Evolutionary conservation across 495 filamentous ascomycete species (phyloP).

Genomic region (Penicillium bovifimosum): DNA sequence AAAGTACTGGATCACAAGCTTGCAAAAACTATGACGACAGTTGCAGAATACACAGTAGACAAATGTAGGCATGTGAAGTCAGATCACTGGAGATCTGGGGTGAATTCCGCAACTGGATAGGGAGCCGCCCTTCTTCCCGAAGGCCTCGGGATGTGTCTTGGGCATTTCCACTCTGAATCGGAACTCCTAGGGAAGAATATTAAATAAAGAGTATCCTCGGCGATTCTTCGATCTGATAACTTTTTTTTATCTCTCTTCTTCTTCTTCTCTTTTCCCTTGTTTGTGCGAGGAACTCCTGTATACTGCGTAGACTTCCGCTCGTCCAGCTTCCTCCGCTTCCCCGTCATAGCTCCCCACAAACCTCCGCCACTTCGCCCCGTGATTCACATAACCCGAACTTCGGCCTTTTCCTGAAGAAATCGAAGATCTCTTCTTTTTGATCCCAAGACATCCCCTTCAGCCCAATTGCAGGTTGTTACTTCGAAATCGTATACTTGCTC

Average conservation of each 20-base stretch:
- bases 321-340: slow-evolving; percentile 43
- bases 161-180: slow-evolving; percentile 1
- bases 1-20: slow-evolving; percentile 8
- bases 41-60: no score
- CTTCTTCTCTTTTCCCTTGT: neutral
- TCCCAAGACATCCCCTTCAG: no score
- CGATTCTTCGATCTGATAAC: neutral
- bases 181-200: slow-evolving; percentile 1
- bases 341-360: slow-evolving; percentile 35
- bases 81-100: slow-evolving; percentile 17
- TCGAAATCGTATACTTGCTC: slow-evolving; percentile 23
- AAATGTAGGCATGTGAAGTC: slow-evolving; percentile 20
- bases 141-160: slow-evolving; percentile 26
- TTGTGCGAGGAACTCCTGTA: slow-evolving; percentile 3
- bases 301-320: slow-evolving; percentile 35
- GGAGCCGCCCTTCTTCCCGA: slow-evolving; percentile 27
- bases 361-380: slow-evolving; percentile 27
- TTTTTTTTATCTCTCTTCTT: neutral
- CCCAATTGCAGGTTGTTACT: slow-evolving; percentile 1
- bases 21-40: slow-evolving; percentile 17
- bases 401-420: neutral
- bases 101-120: neutral
- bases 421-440: slow-evolving; percentile 1
- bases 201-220: slow-evolving; percentile 14
- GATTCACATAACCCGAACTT: slow-evolving; percentile 1